A percentile compares a stretch with the other conserved stretches of the same genome.
These are phyloP conservation scores for Pleoardoris graminearum DNA, from an alignment of 2,329 filamentous ascomycete genomes.

Conservation along the genomic window DNA sequence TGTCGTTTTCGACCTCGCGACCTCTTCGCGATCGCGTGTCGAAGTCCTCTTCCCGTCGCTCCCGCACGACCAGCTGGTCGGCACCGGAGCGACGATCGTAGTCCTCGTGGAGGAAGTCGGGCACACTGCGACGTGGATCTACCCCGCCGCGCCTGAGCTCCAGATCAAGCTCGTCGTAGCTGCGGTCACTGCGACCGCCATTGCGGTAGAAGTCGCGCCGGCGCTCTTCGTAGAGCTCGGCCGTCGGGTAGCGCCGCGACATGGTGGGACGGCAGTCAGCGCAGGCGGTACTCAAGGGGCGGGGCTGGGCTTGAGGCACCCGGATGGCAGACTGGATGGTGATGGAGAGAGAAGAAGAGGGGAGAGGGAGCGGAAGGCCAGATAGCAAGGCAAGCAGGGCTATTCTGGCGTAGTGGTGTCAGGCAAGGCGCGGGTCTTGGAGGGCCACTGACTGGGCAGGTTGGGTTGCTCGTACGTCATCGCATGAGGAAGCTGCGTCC, in stretches of 20 bases:
- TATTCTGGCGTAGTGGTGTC: slow-evolving; percentile 1
- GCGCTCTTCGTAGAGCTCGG: slow-evolving; percentile 54
- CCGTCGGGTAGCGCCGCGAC: slow-evolving; percentile 52
- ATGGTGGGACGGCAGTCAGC: slow-evolving; percentile 35
- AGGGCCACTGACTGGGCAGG: not conserved
- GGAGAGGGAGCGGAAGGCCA: not conserved
- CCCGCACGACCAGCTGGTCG: slow-evolving; percentile 52
- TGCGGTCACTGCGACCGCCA: slow-evolving; percentile 45
- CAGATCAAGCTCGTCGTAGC: slow-evolving; percentile 56
- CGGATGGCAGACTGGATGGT: not conserved
- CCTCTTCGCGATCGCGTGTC: slow-evolving; percentile 38
- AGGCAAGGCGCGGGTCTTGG: slow-evolving; percentile 9
- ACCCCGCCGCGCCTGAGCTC: slow-evolving; percentile 46
- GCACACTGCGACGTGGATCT: slow-evolving; percentile 49
- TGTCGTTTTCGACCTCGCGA: slow-evolving; percentile 48
- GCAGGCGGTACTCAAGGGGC: slow-evolving; percentile 14
- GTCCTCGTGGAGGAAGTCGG: slow-evolving; percentile 55
- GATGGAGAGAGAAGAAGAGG: slow-evolving; percentile 1
- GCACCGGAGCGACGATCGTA: slow-evolving; percentile 52
- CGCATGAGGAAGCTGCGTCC: not conserved
- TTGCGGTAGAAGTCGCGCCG: slow-evolving; percentile 55
- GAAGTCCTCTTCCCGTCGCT: slow-evolving; percentile 48
- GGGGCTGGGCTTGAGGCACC: not conserved
- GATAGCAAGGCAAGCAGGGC: slow-evolving; percentile 2
- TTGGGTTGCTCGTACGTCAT: slow-evolving; percentile 9